Percentiles rank a stretch among this genome's conserved stretches.
phyloP scores from a whole-genome alignment of 2,329 filamentous ascomycete genomes.

The Fusarium domesticum region DNA sequence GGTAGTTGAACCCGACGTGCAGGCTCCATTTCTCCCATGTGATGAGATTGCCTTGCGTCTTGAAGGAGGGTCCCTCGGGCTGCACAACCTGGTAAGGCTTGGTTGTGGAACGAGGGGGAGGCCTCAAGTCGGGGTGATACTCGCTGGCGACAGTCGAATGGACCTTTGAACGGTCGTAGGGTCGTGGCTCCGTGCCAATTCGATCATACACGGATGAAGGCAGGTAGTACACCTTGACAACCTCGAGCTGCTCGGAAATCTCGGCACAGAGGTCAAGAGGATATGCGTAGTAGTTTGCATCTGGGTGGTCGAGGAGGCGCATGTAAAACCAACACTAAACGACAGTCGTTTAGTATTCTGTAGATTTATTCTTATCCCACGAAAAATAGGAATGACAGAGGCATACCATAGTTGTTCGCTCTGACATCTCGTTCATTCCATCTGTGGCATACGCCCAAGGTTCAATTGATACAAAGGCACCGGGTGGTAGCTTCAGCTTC shows the following conservation, averaged over 20 bases:
- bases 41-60: constrained; percentile 10
- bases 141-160: constrained; percentile 42
- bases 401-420: constrained; percentile 49
- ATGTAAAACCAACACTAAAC: constrained; percentile 28
- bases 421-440: constrained; percentile 49
- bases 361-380: fast-evolving
- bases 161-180: constrained; percentile 42
- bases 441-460: constrained; percentile 56
- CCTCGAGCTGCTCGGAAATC: constrained; percentile 43
- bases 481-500: constrained; percentile 42
- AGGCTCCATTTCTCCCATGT: constrained; percentile 49
- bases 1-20: constrained; percentile 56
- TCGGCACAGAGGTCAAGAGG: constrained; percentile 51
- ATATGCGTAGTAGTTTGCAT: constrained; percentile 56
- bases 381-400: background rate
- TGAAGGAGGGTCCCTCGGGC: constrained; percentile 60
- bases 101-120: constrained; percentile 26
- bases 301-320: constrained; percentile 38
- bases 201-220: constrained; percentile 35
- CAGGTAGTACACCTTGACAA: constrained; percentile 46
- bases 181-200: constrained; percentile 30
- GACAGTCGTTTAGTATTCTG: background rate
- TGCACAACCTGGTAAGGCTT: constrained; percentile 63
- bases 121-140: constrained; percentile 32
- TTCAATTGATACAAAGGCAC: constrained; percentile 46